Base-by-base conservation (phyloP, 228 moss, liverwort and hornwort genomes). In the Sphagnum fallax region DNA sequence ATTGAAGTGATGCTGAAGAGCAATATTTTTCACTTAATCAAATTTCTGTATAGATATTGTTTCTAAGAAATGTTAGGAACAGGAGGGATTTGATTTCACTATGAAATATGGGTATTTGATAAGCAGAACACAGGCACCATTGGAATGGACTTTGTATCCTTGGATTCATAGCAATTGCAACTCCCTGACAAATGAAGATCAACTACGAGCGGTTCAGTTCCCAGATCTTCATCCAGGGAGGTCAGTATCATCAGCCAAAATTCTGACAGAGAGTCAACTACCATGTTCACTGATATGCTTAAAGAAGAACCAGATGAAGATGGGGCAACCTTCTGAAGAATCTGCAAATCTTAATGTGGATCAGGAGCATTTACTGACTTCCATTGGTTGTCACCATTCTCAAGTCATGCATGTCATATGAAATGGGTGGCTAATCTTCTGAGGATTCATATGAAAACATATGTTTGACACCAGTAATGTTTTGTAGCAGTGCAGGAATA, bases 161-260 rank as follows among this genome's bases (percentile, higher is more conserved):
- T 87, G 89, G 92, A 89, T 92, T 72, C 89, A 92, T 69, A 92
- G 83, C 75, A 92, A 81, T 75, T 92, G 92, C 82, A 92, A 92
- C 75, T 87, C 73, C 71, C 60, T 87, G 71, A 69, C 83, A 60
- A 83, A 92, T 83, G 75, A 67, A 49, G 82, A 91, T 75, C 89
- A 91, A 77, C 74, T 85, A 69, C 84, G 89, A 15, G 62, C 79
- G 78, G 87, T 91, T 50, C 78, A 76, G 10, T 87, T 91, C 59
- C 91, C 87, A 69, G 91, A 91, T 79, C 89, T 92, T 76, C 92
- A 92, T 75, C 92, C 92, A 32, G 89, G 79, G 71, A 92, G 92
- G 92, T 90, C 71, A 80, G 83, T 81, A 49, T 58, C 49, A 12
- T 15, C 47, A 32, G 32, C 32, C 32, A 1, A 32, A 32, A 32